A percentile compares a stretch with the other conserved stretches of the same genome.
phyloP scores from a whole-genome alignment of 345 rosid genomes.

The Pugionium cornutum region DNA sequence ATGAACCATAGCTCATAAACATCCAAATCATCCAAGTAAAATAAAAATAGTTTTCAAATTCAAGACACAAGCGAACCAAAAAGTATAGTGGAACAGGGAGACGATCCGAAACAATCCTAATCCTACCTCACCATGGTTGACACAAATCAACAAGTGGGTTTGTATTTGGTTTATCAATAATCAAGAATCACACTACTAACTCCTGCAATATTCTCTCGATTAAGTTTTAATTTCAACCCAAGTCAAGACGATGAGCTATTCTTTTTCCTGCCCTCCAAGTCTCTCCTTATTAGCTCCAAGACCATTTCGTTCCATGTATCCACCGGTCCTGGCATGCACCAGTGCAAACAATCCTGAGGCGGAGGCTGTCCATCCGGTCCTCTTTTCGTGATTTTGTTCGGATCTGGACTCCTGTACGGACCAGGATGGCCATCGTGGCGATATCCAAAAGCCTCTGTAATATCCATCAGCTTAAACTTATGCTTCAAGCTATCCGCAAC shows the following conservation, averaged over 20 bases:
- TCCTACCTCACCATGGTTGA: constrained; percentile 23
- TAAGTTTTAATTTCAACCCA: neutral
- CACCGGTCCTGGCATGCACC: constrained; percentile 99
- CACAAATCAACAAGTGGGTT: constrained; percentile 26
- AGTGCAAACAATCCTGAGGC: constrained; percentile 95
- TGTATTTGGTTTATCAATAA: constrained; percentile 21
- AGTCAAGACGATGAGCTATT: constrained; percentile 28
- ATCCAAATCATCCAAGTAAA: no score
- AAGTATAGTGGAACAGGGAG: constrained; percentile 7
- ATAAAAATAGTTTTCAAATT: constrained; percentile 3
- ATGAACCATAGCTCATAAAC: no score
- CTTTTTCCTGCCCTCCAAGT: constrained; percentile 45
- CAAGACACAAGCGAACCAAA: constrained; percentile 22
- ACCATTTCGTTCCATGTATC: constrained; percentile 96
- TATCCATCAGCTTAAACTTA: constrained; percentile 72
- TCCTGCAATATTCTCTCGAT: constrained; percentile 2
- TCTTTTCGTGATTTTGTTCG: constrained; percentile 76
- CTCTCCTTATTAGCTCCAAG: constrained; percentile 75
- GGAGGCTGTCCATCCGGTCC: constrained; percentile 87
- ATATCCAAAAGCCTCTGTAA: constrained; percentile 74
- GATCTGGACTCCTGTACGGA: constrained; percentile 83
- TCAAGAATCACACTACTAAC: constrained; percentile 14
- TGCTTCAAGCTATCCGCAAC: constrained; percentile 44
- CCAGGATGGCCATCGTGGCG: constrained; percentile 99
- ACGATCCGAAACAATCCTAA: constrained; percentile 27